These are phyloP conservation scores for Penicillium goetzii DNA, from an alignment of 495 filamentous ascomycete genomes.

Conservation along the genomic window DNA sequence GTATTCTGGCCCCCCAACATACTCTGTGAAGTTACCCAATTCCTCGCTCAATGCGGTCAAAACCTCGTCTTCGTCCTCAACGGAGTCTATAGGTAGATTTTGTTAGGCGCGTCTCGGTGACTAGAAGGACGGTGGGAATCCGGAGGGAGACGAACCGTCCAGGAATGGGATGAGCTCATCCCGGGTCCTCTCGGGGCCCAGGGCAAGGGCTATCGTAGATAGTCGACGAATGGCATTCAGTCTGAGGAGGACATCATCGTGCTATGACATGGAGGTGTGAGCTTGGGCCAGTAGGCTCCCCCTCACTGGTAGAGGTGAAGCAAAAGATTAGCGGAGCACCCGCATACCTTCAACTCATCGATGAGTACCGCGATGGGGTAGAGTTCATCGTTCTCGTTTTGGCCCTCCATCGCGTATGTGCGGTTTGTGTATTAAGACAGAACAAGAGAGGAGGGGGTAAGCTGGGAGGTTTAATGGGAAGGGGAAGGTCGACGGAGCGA, in stretches of 20 bases:
- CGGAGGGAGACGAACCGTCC: conserved; percentile 68
- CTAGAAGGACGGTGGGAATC: conserved; percentile 11
- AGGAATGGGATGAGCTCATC: conserved; percentile 98
- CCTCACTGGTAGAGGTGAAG: conserved; percentile 17
- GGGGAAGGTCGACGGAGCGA: conserved; percentile 36
- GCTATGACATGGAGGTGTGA: conserved; percentile 56
- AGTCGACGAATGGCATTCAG: conserved; percentile 98
- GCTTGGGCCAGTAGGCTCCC: conserved; percentile 21
- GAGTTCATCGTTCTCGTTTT: conserved; percentile 88
- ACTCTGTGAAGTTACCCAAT: conserved; percentile 93
- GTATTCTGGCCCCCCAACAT: conserved; percentile 90
- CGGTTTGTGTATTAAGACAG: conserved; percentile 29
- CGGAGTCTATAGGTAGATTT: conserved; percentile 70
- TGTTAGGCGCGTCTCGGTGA: conserved; percentile 32
- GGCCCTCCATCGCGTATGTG: conserved; percentile 64
- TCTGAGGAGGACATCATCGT: conserved; percentile 96
- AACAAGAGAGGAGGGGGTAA: conserved; percentile 21
- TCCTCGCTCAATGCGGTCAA: conserved; percentile 96
- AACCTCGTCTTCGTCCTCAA: conserved; percentile 98
- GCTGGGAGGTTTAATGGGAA: conserved; percentile 29
- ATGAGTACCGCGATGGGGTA: conserved; percentile 99
- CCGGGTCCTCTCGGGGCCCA: conserved; percentile 92
- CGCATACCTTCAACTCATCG: conserved; percentile 92
- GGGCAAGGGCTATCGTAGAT: conserved; percentile 93
- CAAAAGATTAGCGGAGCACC: not conserved